Conservation (phyloP, 2,329 filamentous ascomycete species). For the Cladophialophora immunda region DNA sequence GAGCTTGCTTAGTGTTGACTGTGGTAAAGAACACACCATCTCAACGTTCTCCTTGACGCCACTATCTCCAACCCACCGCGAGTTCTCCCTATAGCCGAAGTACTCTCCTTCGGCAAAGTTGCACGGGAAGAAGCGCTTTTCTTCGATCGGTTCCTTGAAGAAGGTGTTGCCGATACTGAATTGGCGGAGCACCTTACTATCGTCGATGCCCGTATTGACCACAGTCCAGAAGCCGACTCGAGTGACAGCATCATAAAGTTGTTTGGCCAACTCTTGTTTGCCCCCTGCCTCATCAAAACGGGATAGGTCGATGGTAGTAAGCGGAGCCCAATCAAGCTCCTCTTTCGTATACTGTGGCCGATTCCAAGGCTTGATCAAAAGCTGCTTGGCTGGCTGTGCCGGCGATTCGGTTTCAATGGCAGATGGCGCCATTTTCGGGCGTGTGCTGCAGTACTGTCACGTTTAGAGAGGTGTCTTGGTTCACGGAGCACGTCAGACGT, state of each 20-base stretch:
- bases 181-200: constrained; percentile 43
- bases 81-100: constrained; percentile 47
- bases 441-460: background rate
- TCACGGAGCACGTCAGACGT: background rate
- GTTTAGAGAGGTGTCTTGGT: background rate
- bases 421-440: constrained; percentile 21
- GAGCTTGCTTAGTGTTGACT: background rate
- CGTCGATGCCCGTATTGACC: constrained; percentile 37
- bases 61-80: constrained; percentile 49
- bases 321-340: constrained; percentile 58
- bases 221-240: constrained; percentile 46
- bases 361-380: constrained; percentile 49
- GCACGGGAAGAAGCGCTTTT: constrained; percentile 61
- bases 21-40: constrained; percentile 40
- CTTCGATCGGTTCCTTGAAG: constrained; percentile 55
- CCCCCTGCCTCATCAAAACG: constrained; percentile 63
- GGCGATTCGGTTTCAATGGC: constrained; percentile 14
- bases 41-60: constrained; percentile 51
- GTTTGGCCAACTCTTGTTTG: constrained; percentile 62
- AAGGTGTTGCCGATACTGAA: constrained; percentile 44
- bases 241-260: constrained; percentile 63
- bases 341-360: constrained; percentile 42
- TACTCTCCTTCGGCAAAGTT: constrained; percentile 47
- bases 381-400: constrained; percentile 38
- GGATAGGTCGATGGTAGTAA: constrained; percentile 65